Percentiles rank a stretch among this genome's conserved stretches.
phyloP scores from a whole-genome alignment of 371 early-diverging fungal genomes.

The Funneliformis caledonium region DNA sequence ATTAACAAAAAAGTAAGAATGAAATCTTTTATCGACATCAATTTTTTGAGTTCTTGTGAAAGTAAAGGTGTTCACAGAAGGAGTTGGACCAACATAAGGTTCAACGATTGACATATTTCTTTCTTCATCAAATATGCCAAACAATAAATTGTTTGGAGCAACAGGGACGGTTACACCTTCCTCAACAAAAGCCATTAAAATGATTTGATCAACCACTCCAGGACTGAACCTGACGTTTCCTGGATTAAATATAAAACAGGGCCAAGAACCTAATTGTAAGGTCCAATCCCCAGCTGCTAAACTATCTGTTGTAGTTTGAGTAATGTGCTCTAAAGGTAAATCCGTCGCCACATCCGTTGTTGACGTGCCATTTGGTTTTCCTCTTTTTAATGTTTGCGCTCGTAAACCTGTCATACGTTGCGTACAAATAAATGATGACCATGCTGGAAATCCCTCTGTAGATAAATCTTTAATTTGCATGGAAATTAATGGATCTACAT shows the following conservation, averaged over 20 bases:
- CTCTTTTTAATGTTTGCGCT: neutral
- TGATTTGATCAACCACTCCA: neutral
- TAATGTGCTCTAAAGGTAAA: neutral
- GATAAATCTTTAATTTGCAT: neutral
- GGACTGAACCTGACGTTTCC: neutral
- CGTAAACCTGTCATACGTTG: neutral
- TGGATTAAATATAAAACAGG: neutral
- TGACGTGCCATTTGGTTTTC: neutral
- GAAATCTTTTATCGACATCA: neutral
- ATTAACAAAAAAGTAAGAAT: conserved; percentile 10
- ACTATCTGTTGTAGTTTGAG: neutral
- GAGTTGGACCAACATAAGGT: neutral
- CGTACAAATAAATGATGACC: neutral
- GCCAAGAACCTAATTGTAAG: neutral
- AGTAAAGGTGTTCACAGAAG: neutral
- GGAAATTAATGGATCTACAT: neutral
- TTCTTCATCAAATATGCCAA: neutral
- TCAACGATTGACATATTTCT: neutral
- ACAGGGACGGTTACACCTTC: neutral
- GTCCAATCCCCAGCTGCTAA: conserved; percentile 10
- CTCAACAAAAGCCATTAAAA: neutral
- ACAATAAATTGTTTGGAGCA: neutral
- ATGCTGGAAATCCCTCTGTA: neutral
- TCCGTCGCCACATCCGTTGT: neutral
- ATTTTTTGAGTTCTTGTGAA: neutral